Evolutionary conservation across 2,329 filamentous ascomycete species (phyloP), one percentile per base, ranked within the genome.

Genomic region (Colletotrichum sojae): DNA sequence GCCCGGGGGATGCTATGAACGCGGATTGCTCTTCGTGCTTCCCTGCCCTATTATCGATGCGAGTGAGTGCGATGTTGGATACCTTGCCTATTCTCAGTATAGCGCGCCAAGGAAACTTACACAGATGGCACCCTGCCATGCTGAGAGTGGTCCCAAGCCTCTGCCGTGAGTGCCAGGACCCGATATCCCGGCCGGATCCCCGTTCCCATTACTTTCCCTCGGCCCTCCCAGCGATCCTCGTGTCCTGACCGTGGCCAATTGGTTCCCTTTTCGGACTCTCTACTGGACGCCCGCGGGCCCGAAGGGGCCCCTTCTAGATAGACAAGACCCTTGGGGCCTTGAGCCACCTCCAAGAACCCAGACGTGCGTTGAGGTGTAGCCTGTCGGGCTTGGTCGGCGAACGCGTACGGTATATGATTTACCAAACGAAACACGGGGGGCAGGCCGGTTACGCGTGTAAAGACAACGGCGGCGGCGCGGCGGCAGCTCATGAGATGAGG

Each of bases 161-260:
- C 39, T 59, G 66, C 66, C 66, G 54, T 45, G 49, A 54, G 39
- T 58, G 49, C 66, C 40, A 43, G 40, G 40, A 43, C 40, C 66
- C 61, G 66, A 25, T 5, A 68, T 48, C 66, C 65, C 40, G 55
- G 54, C 61, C 27, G 54, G 39, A 20, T 31, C 63, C 66, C 65
- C 54, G 61, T 58, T 12, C 15, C 16, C 10, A 5, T 20, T 22
- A 22, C 46, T 40, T 15, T 45, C 39, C 31, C 49, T 62, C 63
- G 20, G 27, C 57, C 48, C 46, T 60, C 45, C 20, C 57, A 51
- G 43, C 27, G 56, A 59, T 59, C 56, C 56, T 59, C 45, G 45
- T 46, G 43, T 46, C 31, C 56, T 59, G 56, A 48, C 43, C 31
- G 22, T 39, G 56, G 8, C 45, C 22, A 36, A 59, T 59, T 59